Evolutionary conservation across 257 asterid species (phyloP), one percentile per base, ranked within the genome.

Genomic region (Fraxinus excelsior): DNA sequence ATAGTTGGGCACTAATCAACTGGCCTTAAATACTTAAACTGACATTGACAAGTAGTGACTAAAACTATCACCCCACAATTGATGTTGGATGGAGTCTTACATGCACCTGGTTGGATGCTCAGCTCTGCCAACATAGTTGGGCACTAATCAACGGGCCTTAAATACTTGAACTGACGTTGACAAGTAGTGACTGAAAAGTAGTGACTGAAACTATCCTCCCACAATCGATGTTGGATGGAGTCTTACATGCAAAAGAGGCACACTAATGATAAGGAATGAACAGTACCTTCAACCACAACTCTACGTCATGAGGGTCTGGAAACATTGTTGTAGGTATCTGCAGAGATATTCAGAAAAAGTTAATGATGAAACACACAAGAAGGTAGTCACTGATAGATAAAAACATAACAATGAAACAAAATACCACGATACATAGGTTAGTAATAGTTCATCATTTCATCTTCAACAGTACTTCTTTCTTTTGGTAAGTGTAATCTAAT

Each of bases 261-360:
- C 26, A 14, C 51, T 42, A 25, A 40, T 71, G 62, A 67, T 62
- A 46, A 75, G 72, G 44, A 44, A 70, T 28, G 3, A 67, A 44
- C 10, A 18, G 79, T 86, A 94, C 98, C 95, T 92, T 92, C 71
- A 93, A 88, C 99, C 99, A 96, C 82, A 96, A 85, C 79, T 93
- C 98, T 49, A 93, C 62, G 53, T 90, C 85, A 67, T 93, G 96
- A 79, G 99, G 99, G 83, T 96, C 93, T 31, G 98, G 92, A 84
- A 96, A 79, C 94, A 82, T 80, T 2, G 93, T 85, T 74, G 80
- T 80, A 29, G 99, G 96, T 75, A 93, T 56, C 99, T 93, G 87
- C 78, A 82, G 25, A 60, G 19, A 73, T 16, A 25, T 29, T 53
- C 72, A 3, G 5, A 69, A 66, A 38, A 49, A 5, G 18, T 71